Evolutionary conservation across 768 basidiomycete species (phyloP).

Genomic region (Suillus ampliporus): DNA sequence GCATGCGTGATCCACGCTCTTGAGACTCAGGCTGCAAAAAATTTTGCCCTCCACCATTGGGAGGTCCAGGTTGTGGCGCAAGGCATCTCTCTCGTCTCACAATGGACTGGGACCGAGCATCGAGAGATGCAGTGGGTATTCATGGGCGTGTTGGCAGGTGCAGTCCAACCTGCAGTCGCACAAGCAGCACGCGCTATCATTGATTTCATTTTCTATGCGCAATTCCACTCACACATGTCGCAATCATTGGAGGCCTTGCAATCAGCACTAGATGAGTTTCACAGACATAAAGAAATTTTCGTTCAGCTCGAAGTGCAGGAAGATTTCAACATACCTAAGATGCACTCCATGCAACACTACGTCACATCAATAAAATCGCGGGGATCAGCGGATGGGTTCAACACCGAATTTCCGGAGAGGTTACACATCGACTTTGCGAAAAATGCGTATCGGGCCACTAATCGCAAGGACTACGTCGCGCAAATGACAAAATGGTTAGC

Average conservation of each 20-base stretch:
- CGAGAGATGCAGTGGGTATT: slow-evolving; percentile 41
- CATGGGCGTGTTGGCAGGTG: slow-evolving; percentile 33
- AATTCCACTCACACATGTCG: slow-evolving; percentile 37
- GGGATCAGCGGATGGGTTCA: slow-evolving; percentile 40
- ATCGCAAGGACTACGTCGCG: background rate
- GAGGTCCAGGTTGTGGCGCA: background rate
- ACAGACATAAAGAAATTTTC: slow-evolving; percentile 37
- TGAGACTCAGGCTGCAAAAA: no score
- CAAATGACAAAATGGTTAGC: slow-evolving; percentile 17
- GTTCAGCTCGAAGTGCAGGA: slow-evolving; percentile 25
- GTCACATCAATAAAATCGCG: slow-evolving; percentile 24
- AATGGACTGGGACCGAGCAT: slow-evolving; percentile 40
- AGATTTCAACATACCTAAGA: slow-evolving; percentile 45
- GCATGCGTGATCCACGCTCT: no score
- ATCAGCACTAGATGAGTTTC: slow-evolving; percentile 30
- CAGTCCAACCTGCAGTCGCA: slow-evolving; percentile 20
- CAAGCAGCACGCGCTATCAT: slow-evolving; percentile 28
- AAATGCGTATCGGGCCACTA: slow-evolving; percentile 30
- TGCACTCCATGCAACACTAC: slow-evolving; percentile 39
- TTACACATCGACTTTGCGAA: slow-evolving; percentile 40
- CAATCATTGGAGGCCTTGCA: slow-evolving; percentile 31
- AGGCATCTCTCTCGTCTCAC: slow-evolving; percentile 35
- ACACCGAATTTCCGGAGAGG: slow-evolving; percentile 40
- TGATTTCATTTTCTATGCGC: slow-evolving; percentile 47
- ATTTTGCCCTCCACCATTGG: no score